These are phyloP conservation scores for Heliophila coronopifolia DNA, from an alignment of 441 rosid genomes.

Conservation along the genomic window DNA sequence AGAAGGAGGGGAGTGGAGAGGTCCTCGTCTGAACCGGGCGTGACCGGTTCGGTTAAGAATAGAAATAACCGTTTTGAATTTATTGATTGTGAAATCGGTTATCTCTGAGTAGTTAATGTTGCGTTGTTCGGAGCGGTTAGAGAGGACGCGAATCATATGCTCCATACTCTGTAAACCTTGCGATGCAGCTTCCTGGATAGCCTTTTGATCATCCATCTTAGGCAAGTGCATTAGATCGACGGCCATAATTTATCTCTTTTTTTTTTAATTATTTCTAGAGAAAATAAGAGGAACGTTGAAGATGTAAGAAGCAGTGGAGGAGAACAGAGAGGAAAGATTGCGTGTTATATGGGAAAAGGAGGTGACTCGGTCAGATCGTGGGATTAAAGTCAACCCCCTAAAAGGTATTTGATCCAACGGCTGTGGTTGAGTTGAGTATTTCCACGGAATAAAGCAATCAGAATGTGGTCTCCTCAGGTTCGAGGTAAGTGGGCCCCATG, in stretches of 20 bases:
- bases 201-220: slow-evolving; percentile 61
- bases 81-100: slow-evolving; percentile 61
- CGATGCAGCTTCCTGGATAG: slow-evolving; percentile 74
- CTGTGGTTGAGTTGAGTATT: slow-evolving; percentile 43
- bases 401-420: slow-evolving; percentile 43
- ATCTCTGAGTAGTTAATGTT: slow-evolving; percentile 51
- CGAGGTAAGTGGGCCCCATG: slow-evolving; percentile 32
- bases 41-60: slow-evolving; percentile 77
- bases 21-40: slow-evolving; percentile 86
- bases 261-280: too few species aligned
- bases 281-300: background rate
- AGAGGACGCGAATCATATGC: slow-evolving; percentile 58
- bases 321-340: slow-evolving; percentile 16
- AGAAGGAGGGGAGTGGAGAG: slow-evolving; percentile 34
- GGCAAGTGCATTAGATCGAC: slow-evolving; percentile 59
- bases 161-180: slow-evolving; percentile 85
- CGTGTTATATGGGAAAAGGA: slow-evolving; percentile 28
- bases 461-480: slow-evolving; percentile 20
- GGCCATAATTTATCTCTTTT: slow-evolving; percentile 36
- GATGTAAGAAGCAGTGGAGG: background rate
- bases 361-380: slow-evolving; percentile 43
- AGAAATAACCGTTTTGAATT: slow-evolving; percentile 70
- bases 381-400: slow-evolving; percentile 36
- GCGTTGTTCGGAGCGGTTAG: slow-evolving; percentile 32
- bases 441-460: slow-evolving; percentile 36